These are phyloP conservation scores for Barnettozyma californica DNA, from an alignment of 805 yeast genomes.

Conservation along the genomic window DNA sequence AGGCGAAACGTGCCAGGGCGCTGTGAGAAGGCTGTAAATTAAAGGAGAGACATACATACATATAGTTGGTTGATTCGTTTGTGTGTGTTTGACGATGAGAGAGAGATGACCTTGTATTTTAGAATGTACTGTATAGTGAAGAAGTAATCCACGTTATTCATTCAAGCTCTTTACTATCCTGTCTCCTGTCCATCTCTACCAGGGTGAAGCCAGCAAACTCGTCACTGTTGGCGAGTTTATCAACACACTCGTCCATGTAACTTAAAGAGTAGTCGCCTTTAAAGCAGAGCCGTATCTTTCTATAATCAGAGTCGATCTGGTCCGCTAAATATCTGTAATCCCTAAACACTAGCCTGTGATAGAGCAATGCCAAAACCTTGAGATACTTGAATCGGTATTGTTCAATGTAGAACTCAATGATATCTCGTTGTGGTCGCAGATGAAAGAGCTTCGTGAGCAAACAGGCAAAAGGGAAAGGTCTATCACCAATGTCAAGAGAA, in stretches of 20 bases:
- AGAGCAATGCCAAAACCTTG: conserved; percentile 64
- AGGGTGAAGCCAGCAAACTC: conserved; percentile 70
- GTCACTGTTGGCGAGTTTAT: conserved; percentile 47
- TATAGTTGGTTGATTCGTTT: too few relatives aligned
- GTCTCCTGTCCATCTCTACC: conserved; percentile 42
- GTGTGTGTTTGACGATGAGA: neutral
- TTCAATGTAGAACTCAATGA: conserved; percentile 45
- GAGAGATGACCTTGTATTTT: neutral
- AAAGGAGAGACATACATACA: neutral
- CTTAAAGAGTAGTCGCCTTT: conserved; percentile 36
- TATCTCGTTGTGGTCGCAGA: conserved; percentile 59
- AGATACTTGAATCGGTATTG: conserved; percentile 77
- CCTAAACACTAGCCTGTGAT: conserved; percentile 38
- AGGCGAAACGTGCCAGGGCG: conserved; percentile 26
- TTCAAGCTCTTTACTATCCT: neutral
- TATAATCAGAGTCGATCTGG: conserved; percentile 49
- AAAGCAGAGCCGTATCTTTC: conserved; percentile 54
- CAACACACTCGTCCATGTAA: conserved; percentile 73
- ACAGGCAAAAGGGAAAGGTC: conserved; percentile 73
- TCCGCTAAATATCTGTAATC: conserved; percentile 32
- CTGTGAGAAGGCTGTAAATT: conserved; percentile 10
- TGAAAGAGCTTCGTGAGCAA: conserved; percentile 73
- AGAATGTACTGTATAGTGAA: neutral
- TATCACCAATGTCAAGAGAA: conserved; percentile 47
- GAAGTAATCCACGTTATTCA: neutral